Conservation (phyloP, 192 early-diverging fungal species). For the Umbelopsis vinacea region DNA sequence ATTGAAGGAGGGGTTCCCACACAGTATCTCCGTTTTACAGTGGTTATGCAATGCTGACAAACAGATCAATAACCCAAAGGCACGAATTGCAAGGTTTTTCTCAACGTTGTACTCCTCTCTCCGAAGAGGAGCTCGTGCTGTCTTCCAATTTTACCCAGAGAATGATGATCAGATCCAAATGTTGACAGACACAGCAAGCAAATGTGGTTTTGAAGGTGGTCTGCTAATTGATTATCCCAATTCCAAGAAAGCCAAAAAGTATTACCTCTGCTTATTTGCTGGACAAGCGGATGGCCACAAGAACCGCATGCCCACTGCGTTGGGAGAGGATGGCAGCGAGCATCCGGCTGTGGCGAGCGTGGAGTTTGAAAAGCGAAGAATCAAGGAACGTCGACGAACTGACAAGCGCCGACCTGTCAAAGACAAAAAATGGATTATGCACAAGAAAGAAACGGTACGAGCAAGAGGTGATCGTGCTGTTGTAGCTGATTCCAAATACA, state of each 20-base stretch:
- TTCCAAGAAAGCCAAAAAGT: constrained; percentile 96
- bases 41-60: constrained; percentile 99
- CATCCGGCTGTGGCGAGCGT: constrained; percentile 48
- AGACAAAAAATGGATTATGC: constrained; percentile 86
- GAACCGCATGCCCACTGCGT: constrained; percentile 64
- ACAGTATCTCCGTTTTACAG: constrained; percentile 91
- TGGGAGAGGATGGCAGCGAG: constrained; percentile 62
- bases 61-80: constrained; percentile 80
- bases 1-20: neutral
- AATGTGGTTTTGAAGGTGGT: constrained; percentile 95
- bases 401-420: constrained; percentile 68
- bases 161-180: constrained; percentile 93
- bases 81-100: constrained; percentile 89
- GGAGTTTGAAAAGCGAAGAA: constrained; percentile 49
- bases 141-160: constrained; percentile 99
- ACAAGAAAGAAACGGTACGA: constrained; percentile 88
- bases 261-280: constrained; percentile 95
- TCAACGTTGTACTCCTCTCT: constrained; percentile 90
- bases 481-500: constrained; percentile 91
- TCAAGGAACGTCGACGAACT: constrained; percentile 37
- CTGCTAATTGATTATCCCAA: constrained; percentile 96
- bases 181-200: constrained; percentile 86
- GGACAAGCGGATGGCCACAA: constrained; percentile 68
- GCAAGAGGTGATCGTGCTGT: constrained; percentile 77
- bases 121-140: constrained; percentile 84